These are phyloP conservation scores for Lanmaoa rubissima DNA, from an alignment of 768 basidiomycete species.

Conservation along the genomic window DNA sequence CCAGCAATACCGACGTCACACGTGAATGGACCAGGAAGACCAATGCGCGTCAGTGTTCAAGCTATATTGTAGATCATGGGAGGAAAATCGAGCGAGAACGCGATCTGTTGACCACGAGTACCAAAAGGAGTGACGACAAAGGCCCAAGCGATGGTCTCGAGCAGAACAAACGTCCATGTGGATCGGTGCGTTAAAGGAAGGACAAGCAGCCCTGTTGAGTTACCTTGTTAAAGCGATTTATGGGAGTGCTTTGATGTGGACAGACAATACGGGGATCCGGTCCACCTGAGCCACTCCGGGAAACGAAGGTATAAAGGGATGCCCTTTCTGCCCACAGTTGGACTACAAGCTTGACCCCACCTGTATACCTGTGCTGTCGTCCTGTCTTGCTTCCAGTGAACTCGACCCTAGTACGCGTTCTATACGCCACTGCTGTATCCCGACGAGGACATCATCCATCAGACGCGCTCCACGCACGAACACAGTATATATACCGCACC, in stretches of 20 bases:
- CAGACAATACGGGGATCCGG: neutral
- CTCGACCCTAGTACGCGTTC: neutral
- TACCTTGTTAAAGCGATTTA: neutral
- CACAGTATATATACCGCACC: neutral
- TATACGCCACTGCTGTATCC: neutral
- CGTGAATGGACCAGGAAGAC: neutral
- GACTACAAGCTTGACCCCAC: neutral
- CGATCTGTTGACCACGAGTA: neutral
- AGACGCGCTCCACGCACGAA: neutral
- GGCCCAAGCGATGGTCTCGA: neutral
- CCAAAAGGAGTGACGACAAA: neutral
- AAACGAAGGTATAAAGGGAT: constrained; percentile 3
- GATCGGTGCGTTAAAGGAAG: neutral
- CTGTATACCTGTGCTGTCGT: neutral
- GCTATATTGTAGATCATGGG: neutral
- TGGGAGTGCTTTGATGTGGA: neutral
- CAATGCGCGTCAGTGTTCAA: neutral
- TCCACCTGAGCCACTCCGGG: neutral
- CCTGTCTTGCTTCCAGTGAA: neutral
- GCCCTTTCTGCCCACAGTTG: neutral
- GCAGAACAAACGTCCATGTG: neutral
- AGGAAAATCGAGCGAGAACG: neutral
- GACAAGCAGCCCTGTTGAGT: neutral
- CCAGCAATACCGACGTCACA: too few relatives aligned
- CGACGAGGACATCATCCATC: neutral